Percentiles rank a stretch among this genome's conserved stretches.
These are phyloP conservation scores for Fusarium aywerte DNA, from an alignment of 2,329 filamentous ascomycete genomes.

Conservation along the genomic window DNA sequence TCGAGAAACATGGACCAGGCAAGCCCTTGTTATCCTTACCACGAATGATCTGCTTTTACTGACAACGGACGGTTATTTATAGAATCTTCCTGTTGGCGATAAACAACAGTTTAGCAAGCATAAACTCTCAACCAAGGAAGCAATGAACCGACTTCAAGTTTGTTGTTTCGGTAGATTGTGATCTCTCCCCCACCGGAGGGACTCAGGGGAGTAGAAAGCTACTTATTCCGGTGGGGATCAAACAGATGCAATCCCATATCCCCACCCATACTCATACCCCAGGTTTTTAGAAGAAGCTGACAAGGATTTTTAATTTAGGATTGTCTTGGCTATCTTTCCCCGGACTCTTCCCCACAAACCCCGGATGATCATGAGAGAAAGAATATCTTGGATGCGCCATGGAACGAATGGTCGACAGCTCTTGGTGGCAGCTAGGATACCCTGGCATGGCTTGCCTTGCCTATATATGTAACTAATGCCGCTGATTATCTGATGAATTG, in stretches of 20 bases:
- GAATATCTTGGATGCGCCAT: background rate
- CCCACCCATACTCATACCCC: constrained; percentile 14
- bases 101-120: background rate
- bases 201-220: background rate
- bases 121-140: background rate
- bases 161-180: background rate
- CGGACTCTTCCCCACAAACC: constrained; percentile 18
- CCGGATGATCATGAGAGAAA: background rate
- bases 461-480: constrained; percentile 20
- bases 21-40: background rate
- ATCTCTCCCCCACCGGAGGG: constrained; percentile 20
- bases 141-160: background rate
- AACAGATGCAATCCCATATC: background rate
- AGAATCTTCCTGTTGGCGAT: background rate
- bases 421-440: background rate
- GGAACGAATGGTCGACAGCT: background rate
- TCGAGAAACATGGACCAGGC: background rate
- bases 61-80: background rate
- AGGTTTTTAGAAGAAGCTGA: background rate
- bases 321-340: constrained; percentile 7
- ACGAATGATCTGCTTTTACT: background rate
- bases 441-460: background rate
- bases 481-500: background rate
- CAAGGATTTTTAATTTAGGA: background rate
- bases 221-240: constrained; percentile 10